Base-by-base conservation (phyloP, 2,329 filamentous ascomycete species). In the Achaetomium macrosporum region DNA sequence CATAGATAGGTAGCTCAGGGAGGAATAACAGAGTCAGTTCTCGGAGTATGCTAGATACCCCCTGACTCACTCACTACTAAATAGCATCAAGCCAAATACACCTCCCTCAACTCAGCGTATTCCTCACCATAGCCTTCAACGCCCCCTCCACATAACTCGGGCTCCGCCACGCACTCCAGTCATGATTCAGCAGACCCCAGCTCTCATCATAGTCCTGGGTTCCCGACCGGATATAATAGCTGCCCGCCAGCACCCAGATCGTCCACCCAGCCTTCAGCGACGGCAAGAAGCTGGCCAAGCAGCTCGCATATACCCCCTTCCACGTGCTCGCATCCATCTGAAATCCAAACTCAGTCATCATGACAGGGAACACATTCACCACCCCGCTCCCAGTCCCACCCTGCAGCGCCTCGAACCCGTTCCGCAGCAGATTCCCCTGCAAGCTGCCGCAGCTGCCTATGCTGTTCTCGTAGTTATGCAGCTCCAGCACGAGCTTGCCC, bases 401-500 rank as follows among this genome's bases (percentile, higher is more conserved):
- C 56, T 73, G 69, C 65, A 78, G 70, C 1, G 78, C 77, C 59
- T 76, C 69, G 68, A 81, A 83, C 0, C 79, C 81, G 53, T 74
- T 71, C 48, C 68, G 69, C 64, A 74, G 73, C 6, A 83, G 66
- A 16, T 73, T 73, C 46, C 67, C 64, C 56, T 71, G 66, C 12
- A 82, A 70, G 9, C 66, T 67, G 9, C 64, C 62, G 64, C 81
- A 84, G 60, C 69, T 73, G 0, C 64, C 70, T 3, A 74, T 73
- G n/a, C 64, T 61, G 58, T 73, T 79, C 55, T 79, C 70, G 64
- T 84, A 84, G 67, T 81, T 82, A 71, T 84, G 81, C 10, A 83
- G 69, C 64, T 84, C 81, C 2, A 83, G 71, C 8, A 81, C 79
- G 0, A 83, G 69, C 67, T 83, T 83, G 60, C 80, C 66, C 1